phyloP scores from a whole-genome alignment of 129 eudicot species.

The Daucus carota region DNA sequence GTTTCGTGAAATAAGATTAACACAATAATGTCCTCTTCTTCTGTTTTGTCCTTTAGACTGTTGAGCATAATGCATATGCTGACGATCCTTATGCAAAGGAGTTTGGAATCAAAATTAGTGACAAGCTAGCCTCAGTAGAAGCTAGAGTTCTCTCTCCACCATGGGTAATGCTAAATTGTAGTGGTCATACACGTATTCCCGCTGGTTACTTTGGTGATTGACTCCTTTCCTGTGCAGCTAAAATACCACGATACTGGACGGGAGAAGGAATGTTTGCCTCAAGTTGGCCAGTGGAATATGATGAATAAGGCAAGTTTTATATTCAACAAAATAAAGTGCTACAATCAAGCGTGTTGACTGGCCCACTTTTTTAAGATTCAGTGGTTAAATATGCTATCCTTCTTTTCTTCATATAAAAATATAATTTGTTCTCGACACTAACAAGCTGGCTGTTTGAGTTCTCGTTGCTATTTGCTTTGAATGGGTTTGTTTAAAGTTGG shows the following conservation, averaged over 20 bases:
- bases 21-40: not conserved
- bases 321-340: not conserved
- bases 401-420: not conserved
- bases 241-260: constrained; percentile 92
- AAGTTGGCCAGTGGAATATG: constrained; percentile 99
- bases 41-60: constrained; percentile 49
- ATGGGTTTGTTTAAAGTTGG: not conserved
- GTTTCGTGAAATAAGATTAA: not conserved
- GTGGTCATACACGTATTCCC: not conserved
- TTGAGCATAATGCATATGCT: constrained; percentile 69
- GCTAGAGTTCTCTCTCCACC: constrained; percentile 94
- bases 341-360: not conserved
- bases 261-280: constrained; percentile 88
- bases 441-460: not conserved
- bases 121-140: constrained; percentile 76
- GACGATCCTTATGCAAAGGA: constrained; percentile 82
- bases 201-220: not conserved
- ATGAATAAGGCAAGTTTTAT: constrained; percentile 62
- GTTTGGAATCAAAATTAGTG: constrained; percentile 86
- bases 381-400: not conserved
- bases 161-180: constrained; percentile 38
- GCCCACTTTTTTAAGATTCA: not conserved
- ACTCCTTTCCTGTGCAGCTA: constrained; percentile 38
- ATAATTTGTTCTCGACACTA: not conserved
- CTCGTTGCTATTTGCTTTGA: not conserved